Base-by-base conservation (phyloP, 805 yeast genomes). In the Saccharomycopsis guyanensis region DNA sequence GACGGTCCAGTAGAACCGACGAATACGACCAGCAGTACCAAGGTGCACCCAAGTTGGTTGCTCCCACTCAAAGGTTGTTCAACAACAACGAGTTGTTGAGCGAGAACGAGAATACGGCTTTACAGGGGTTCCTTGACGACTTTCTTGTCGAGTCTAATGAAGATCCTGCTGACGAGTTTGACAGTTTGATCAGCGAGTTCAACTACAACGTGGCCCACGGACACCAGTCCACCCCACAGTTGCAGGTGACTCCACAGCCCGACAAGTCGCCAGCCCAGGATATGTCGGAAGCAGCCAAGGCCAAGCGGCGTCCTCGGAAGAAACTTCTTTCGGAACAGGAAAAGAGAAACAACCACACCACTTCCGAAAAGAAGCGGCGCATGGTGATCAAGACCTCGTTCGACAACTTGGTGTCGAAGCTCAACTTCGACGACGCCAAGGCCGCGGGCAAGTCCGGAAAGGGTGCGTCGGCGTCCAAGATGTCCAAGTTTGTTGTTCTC, bases 291-390 rank as follows among this genome's bases (percentile, higher is more conserved):
- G 33, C 6, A 5, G 23, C 12, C 16, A 40, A 20, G 15, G 40
- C 39, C 40, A 37, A 56, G 54, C 40, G 57, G 56, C 39, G 43
- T 24, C 22, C 52, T n/a, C 42, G 54, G 37, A 51, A 49, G 34
- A 45, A 41, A 4, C 46, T 57, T 15, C 57, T 66, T 20, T 47
- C 60, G 4, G 59, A 57, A 38, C 59, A 63, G 38, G 68, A 68
- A 49, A 65, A 61, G 46, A 56, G 67, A 38, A 42, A 53, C 27
- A 59, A 63, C 43, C 72, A 68, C 53, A 62, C 67, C 7, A 55
- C 60, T 19, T 61, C 66, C 20, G 72, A 68, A 53, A 69, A 67
- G 51, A 59, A 58, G 46, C 55, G 72, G 25, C 56, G 72, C 38
- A 54, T 57, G 33, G 54, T 59, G 45, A 68, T 69, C 20, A 66